A percentile compares a stretch with the other conserved stretches of the same genome.
These are phyloP conservation scores for Epicoccum sorghinum DNA, from an alignment of 2,329 filamentous ascomycete genomes.

Conservation along the genomic window DNA sequence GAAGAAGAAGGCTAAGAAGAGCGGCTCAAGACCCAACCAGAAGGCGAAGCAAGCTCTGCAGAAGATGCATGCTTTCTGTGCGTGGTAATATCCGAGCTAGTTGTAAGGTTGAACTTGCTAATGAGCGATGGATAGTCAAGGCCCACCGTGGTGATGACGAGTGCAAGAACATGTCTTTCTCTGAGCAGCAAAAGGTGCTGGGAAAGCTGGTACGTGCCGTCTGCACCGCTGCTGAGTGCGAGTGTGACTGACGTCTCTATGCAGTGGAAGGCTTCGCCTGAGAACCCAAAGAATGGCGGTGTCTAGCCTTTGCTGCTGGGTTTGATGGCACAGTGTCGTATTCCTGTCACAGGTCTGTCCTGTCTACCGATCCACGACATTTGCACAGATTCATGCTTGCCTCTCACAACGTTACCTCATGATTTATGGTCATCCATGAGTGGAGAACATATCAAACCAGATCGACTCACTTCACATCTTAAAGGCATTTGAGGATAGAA, in stretches of 20 bases:
- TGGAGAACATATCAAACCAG: no score
- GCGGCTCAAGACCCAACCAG: conserved; percentile 24
- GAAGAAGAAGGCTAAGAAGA: conserved; percentile 16
- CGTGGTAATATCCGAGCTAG: conserved; percentile 18
- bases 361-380: neutral
- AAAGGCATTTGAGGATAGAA: neutral
- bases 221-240: neutral
- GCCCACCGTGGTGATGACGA: conserved; percentile 41
- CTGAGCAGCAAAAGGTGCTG: conserved; percentile 46
- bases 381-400: neutral
- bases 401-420: no score
- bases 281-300: conserved; percentile 45
- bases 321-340: neutral
- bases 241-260: conserved; percentile 18
- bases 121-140: conserved; percentile 37
- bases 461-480: neutral
- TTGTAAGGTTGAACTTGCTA: conserved; percentile 6
- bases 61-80: conserved; percentile 47
- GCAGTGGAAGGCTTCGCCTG: conserved; percentile 44
- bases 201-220: conserved; percentile 39
- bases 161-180: conserved; percentile 42
- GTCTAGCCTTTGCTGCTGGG: neutral
- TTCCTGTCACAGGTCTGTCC: neutral
- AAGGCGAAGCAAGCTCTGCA: conserved; percentile 40
- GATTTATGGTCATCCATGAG: no score